Conservation (phyloP, 1,284 basidiomycete genomes). For the Malassezia cuniculi region DNA sequence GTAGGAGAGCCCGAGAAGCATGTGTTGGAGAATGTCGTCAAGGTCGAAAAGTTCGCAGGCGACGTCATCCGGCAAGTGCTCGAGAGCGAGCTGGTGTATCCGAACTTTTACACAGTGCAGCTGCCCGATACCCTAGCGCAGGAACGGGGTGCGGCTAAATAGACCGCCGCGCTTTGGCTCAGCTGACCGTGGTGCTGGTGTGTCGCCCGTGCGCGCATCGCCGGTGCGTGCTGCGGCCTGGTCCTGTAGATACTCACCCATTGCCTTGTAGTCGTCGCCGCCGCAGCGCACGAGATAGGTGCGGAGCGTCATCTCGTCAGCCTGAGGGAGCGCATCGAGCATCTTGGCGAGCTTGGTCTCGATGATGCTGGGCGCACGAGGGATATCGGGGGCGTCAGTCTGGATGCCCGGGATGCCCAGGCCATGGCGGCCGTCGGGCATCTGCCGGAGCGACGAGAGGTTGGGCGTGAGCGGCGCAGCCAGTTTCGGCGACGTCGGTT, state of each 20-base stretch:
- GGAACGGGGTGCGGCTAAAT: slow-evolving; percentile 9
- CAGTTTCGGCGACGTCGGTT: too few species aligned
- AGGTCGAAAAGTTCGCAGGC: slow-evolving; percentile 88
- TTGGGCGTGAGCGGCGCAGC: too few species aligned
- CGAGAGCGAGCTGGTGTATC: slow-evolving; percentile 50
- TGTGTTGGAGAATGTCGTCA: slow-evolving; percentile 86
- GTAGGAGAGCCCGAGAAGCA: slow-evolving; percentile 93
- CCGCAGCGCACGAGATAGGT: slow-evolving; percentile 1
- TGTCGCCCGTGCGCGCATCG: too few species aligned
- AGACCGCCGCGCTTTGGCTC: slow-evolving; percentile 5
- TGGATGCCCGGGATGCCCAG: too few species aligned
- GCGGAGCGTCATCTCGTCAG: slow-evolving; percentile 7
- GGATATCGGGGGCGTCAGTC: too few species aligned
- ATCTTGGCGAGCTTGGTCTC: slow-evolving; percentile 2
- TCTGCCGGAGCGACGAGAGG: too few species aligned
- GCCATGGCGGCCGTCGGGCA: too few species aligned
- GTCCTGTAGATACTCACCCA: slow-evolving; percentile 9
- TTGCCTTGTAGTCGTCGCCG: slow-evolving; percentile 8
- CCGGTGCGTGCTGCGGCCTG: slow-evolving; percentile 4
- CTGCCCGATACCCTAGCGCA: slow-evolving; percentile 18
- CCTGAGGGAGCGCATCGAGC: slow-evolving; percentile 10
- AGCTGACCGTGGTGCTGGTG: too few species aligned
- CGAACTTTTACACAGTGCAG: slow-evolving; percentile 41
- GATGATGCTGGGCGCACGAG: slow-evolving; percentile 2
- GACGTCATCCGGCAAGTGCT: slow-evolving; percentile 86